These are phyloP conservation scores for Pulicaria dysenterica DNA, from an alignment of 129 eudicot genomes.

Conservation along the genomic window DNA sequence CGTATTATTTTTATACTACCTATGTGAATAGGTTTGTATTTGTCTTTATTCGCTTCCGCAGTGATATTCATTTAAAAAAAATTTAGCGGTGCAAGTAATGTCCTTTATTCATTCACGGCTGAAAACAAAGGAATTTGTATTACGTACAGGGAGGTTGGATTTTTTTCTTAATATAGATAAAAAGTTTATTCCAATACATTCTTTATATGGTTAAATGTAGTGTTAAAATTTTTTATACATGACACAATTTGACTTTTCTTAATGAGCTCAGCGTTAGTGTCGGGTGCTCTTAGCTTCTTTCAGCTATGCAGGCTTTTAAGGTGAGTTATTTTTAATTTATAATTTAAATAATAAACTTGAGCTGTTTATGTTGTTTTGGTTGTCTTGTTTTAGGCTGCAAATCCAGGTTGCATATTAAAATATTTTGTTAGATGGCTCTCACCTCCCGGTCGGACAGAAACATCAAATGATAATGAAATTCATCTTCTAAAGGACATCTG, in stretches of 20 bases:
- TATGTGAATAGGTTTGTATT: no score
- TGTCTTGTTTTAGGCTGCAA: constrained; percentile 77
- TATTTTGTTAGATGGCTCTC: constrained; percentile 99
- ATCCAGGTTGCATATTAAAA: constrained; percentile 95
- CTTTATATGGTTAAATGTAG: not conserved
- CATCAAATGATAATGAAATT: constrained; percentile 41
- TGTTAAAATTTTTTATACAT: not conserved
- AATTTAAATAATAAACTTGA: no score
- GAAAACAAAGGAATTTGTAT: constrained; percentile 84
- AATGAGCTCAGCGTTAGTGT: constrained; percentile 80
- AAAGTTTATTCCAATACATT: not conserved
- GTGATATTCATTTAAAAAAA: no score
- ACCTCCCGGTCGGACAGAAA: constrained; percentile 94
- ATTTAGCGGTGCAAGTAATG: constrained; percentile 64
- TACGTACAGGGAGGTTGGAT: constrained; percentile 89
- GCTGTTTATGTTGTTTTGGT: not conserved
- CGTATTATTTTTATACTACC: no score
- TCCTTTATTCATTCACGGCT: constrained; percentile 52
- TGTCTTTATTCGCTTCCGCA: no score
- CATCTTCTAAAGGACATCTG: constrained; percentile 69
- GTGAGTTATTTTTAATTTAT: no score
- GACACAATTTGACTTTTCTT: constrained; percentile 17
- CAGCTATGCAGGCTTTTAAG: constrained; percentile 99
- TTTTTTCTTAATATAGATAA: not conserved
- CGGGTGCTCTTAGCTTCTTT: constrained; percentile 97